Base-by-base conservation (phyloP, 345 rosid genomes). In the Cardamine chenopodiifolia region DNA sequence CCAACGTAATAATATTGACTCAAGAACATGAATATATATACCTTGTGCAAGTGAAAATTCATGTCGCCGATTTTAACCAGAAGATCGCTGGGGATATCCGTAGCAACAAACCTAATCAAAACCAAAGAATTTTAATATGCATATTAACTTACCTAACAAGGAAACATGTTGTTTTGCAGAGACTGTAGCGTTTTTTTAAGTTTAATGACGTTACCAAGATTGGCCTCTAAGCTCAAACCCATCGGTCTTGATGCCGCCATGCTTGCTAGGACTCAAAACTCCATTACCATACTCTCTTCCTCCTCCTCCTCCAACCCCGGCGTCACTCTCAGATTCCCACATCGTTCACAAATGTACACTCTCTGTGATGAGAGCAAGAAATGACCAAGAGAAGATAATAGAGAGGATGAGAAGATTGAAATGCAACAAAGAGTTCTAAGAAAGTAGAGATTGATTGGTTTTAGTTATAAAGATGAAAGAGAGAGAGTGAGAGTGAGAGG, bases 301-400 rank as follows among this genome's bases (percentile, higher is more conserved):
- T 59, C 81, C 79, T 64, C 76, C 74, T 23, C 67, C 75, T 70
- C 80, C 80, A 55, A 55, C 35, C 18, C 81, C 62, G 7, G 85
- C 82, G 32, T 91, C 97, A 40, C 63, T 86, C 78, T 91, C 99
- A 1, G 97, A 91, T 52, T 91, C 97, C 99, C 97, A 94, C 99
- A 94, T 94, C 49, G 2, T 64, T 47, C 60, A 55, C 59, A 37
- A 29, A 44, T 29, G 10, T 56, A 28, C 40, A 47, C 29, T 6
- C 70, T 62, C 26, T 32, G 55, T 37, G 57, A 13, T 52, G 17
- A 40, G 61, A 29, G 50, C 53, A 68, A 62, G 58, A 29, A 26
- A 18, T 53, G 23, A 39, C 44, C 57, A 31, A 54, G 65, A 52
- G 70, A 69, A 40, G 39, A 60, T 75, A 34, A 25, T 74, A 23